Evolutionary conservation across 371 early-diverging fungal genomes (phyloP), one percentile per base, ranked within the genome.

Genomic region (Mucor racemosus): DNA sequence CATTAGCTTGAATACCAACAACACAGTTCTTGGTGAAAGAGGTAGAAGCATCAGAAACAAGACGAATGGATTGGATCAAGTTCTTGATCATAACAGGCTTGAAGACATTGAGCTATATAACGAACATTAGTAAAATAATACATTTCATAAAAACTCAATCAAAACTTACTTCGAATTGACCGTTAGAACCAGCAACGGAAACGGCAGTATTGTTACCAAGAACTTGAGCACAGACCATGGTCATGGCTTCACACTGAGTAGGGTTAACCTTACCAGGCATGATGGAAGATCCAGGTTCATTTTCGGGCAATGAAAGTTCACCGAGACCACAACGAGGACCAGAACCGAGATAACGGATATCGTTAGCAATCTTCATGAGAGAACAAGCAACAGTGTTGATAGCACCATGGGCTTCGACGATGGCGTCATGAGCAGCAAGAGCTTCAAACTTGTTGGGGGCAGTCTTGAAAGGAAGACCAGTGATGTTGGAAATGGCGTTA

Each of bases 181-280:
- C 96, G 63, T 94, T 90, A 54, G 91, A 82, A 14, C 96, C 96
- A 63, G 91, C 93, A 59, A 95, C 70, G 38, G 94, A 84, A 39
- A 95, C 84, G 14, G 95, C 86, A 11, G 89, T 87, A 75, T 94
- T 83, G 87, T 95, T 95, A 50, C 95, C 95, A 80, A 95, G 89
- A 21, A 94, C 93, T 68, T 95, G 95, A 26, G 95, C 87, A 73
- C 95, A 95, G 38, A 95, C 92, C 95, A 95, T 95, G 39, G 95
- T 95, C 89, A 95, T 86, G 38, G 95, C 93, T 79, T 95, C 95
- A 80, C 94, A 94, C 78, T 95, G 95, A 13, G 95, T 95, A 60
- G 95, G 95, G 76, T 95, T 95, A 53, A 95, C 94, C 82, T 95
- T 95, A 66, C 95, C 95, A 54, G 95, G 95, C 95, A 95, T 95